Evolutionary conservation across 2,329 filamentous ascomycete species (phyloP).

Genomic region (Phoma sp.): DNA sequence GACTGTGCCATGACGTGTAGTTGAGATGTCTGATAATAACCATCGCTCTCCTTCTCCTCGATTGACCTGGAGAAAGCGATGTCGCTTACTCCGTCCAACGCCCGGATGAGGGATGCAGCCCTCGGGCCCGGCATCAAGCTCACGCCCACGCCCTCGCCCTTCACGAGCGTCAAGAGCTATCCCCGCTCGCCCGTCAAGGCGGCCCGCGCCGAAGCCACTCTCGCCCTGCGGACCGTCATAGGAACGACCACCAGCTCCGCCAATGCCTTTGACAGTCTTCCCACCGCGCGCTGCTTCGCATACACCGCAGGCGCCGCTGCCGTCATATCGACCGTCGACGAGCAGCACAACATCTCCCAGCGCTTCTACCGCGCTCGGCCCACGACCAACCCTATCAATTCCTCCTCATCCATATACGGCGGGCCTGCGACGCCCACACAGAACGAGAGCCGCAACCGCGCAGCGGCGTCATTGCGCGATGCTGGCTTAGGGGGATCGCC

Average conservation of each 20-base stretch:
- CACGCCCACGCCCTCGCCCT: constrained; percentile 75
- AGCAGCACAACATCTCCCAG: constrained; percentile 70
- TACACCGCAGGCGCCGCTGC: constrained; percentile 93
- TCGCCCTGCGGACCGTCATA: constrained; percentile 84
- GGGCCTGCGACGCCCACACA: constrained; percentile 62
- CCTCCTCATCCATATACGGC: constrained; percentile 60
- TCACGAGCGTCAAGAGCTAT: constrained; percentile 62
- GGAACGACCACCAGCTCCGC: constrained; percentile 87
- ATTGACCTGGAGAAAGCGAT: constrained; percentile 42
- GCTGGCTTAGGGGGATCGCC: constrained; percentile 52
- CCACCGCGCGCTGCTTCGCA: constrained; percentile 75
- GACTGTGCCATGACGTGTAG: constrained; percentile 36
- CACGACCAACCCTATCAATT: constrained; percentile 70
- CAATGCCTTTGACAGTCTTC: constrained; percentile 83
- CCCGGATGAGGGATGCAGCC: constrained; percentile 52
- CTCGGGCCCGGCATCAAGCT: constrained; percentile 50
- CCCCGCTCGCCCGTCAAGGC: constrained; percentile 69
- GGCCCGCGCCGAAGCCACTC: constrained; percentile 54
- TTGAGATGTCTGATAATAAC: constrained; percentile 34
- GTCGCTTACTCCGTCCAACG: constrained; percentile 50
- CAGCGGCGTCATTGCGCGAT: constrained; percentile 62
- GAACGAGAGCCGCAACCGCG: constrained; percentile 64
- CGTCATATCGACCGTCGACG: constrained; percentile 83
- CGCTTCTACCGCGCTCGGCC: constrained; percentile 91
- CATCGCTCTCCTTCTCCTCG: constrained; percentile 34